phyloP scores from a whole-genome alignment of 2,329 filamentous ascomycete species.

The Rasamsonia emersonii region DNA sequence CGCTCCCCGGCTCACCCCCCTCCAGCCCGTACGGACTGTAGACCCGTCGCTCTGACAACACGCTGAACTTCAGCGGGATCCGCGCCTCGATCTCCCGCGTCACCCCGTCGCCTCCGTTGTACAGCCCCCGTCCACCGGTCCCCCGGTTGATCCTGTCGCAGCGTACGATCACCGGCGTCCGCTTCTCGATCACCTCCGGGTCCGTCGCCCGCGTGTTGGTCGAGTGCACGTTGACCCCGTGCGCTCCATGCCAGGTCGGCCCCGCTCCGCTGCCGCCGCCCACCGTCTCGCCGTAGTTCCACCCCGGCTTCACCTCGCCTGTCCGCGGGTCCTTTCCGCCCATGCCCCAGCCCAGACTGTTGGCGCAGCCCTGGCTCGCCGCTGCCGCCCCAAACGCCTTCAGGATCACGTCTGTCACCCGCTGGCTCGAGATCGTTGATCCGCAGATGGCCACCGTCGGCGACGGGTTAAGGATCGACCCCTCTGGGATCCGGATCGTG shows the following conservation, averaged over 20 bases:
- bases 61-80: slow-evolving; percentile 64
- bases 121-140: slow-evolving; percentile 54
- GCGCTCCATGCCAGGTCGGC: slow-evolving; percentile 60
- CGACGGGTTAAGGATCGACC: slow-evolving; percentile 61
- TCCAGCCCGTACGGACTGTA: slow-evolving; percentile 67
- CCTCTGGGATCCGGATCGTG: slow-evolving; percentile 59
- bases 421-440: slow-evolving; percentile 51
- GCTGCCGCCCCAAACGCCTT: slow-evolving; percentile 66
- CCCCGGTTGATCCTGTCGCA: slow-evolving; percentile 56
- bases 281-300: slow-evolving; percentile 74
- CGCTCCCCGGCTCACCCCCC: slow-evolving; percentile 51
- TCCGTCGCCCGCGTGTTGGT: slow-evolving; percentile 74
- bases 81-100: slow-evolving; percentile 70
- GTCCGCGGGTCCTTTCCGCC: slow-evolving; percentile 49
- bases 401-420: slow-evolving; percentile 67
- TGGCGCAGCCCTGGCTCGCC: slow-evolving; percentile 64
- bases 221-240: slow-evolving; percentile 68
- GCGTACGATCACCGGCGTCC: slow-evolving; percentile 62
- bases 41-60: slow-evolving; percentile 64
- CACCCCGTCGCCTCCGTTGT: slow-evolving; percentile 62
- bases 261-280: slow-evolving; percentile 66
- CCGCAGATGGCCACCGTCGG: slow-evolving; percentile 66
- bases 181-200: slow-evolving; percentile 63
- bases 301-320: slow-evolving; percentile 29
- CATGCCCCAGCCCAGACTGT: slow-evolving; percentile 70